Evolutionary conservation across 768 basidiomycete genomes (phyloP).

Genomic region (Suillus paluster): DNA sequence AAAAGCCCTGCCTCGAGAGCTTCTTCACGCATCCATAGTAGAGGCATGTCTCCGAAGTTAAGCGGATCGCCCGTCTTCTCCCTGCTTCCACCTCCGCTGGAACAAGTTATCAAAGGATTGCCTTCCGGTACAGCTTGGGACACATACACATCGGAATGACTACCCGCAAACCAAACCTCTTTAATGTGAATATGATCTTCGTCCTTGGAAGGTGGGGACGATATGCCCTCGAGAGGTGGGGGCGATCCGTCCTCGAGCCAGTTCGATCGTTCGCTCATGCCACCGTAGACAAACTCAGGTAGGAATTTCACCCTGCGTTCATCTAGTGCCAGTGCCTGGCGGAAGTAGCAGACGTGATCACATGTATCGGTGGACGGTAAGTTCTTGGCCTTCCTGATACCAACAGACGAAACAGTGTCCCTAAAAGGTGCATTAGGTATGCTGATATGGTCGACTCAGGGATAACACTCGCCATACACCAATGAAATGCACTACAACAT

Average conservation of each 20-base stretch:
- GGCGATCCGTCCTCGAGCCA: not conserved
- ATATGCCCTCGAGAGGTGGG: slow-evolving; percentile 10
- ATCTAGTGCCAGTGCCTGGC: slow-evolving; percentile 52
- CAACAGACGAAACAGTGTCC: slow-evolving; percentile 54
- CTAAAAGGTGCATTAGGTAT: slow-evolving; percentile 22
- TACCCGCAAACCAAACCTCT: slow-evolving; percentile 49
- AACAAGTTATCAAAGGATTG: slow-evolving; percentile 9
- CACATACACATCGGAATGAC: slow-evolving; percentile 44
- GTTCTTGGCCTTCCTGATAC: slow-evolving; percentile 34
- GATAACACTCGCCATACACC: slow-evolving; percentile 44
- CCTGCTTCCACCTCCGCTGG: slow-evolving; percentile 34
- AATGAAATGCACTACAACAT: slow-evolving; percentile 47
- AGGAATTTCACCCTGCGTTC: slow-evolving; percentile 52
- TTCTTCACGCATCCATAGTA: slow-evolving; percentile 38
- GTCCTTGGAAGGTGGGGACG: slow-evolving; percentile 12
- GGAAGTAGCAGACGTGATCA: slow-evolving; percentile 45
- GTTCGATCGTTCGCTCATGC: slow-evolving; percentile 7
- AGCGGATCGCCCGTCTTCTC: slow-evolving; percentile 17
- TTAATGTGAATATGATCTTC: slow-evolving; percentile 27
- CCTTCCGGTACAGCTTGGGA: not conserved
- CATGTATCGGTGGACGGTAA: slow-evolving; percentile 38
- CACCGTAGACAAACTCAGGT: slow-evolving; percentile 45
- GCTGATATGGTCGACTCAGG: not conserved
- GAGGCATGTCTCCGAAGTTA: slow-evolving; percentile 31
- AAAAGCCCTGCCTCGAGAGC: slow-evolving; percentile 28